phyloP scores from a whole-genome alignment of 257 asterid species.

The Osmanthus fragrans region DNA sequence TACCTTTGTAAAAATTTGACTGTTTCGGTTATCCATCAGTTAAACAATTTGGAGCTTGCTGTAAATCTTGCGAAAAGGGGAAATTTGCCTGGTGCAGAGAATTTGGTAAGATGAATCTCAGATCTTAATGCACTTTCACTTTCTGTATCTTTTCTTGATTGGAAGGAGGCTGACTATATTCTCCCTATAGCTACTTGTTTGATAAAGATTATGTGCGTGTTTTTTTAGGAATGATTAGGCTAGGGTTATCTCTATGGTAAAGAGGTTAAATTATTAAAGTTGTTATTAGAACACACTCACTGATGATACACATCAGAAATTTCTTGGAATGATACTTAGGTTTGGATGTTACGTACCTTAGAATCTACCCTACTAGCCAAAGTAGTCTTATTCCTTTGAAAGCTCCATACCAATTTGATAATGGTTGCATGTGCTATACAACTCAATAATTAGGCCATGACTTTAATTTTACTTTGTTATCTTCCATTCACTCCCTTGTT shows the following conservation, averaged over 20 bases:
- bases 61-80: constrained; percentile 95
- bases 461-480: no score
- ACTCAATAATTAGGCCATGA: neutral
- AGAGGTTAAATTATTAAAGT: no score
- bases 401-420: neutral
- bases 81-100: constrained; percentile 94
- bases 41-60: constrained; percentile 95
- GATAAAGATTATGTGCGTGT: neutral
- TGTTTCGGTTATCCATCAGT: constrained; percentile 39
- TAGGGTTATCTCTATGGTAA: no score
- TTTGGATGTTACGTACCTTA: neutral
- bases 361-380: neutral
- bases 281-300: no score
- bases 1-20: constrained; percentile 18
- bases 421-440: neutral
- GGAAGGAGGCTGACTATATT: neutral
- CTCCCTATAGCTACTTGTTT: constrained; percentile 4
- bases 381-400: neutral
- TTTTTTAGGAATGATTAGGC: neutral
- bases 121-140: neutral
- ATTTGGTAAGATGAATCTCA: constrained; percentile 56
- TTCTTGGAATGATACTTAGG: neutral
- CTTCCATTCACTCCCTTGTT: no score
- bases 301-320: no score
- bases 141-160: neutral